A percentile compares a stretch with the other conserved stretches of the same genome.
These are phyloP conservation scores for Ophiostoma sp. DNA, from an alignment of 2,329 filamentous ascomycete species.

Conservation along the genomic window DNA sequence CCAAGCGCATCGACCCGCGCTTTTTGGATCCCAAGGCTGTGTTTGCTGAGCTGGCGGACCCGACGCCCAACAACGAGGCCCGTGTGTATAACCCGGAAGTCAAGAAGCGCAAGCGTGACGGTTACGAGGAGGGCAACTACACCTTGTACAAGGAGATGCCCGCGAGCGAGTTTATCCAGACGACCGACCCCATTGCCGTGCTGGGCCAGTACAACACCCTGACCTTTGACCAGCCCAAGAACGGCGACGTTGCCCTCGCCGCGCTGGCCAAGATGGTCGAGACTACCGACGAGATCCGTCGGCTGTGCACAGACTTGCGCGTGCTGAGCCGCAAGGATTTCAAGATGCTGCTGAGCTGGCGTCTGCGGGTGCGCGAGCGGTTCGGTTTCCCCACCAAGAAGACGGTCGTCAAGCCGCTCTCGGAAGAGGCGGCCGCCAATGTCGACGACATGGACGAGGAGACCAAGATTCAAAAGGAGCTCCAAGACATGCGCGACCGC, in stretches of 20 bases:
- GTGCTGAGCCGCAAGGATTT: conserved; percentile 94
- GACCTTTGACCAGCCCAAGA: conserved; percentile 75
- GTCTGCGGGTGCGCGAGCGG: conserved; percentile 82
- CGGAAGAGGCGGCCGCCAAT: conserved; percentile 76
- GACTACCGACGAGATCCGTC: conserved; percentile 78
- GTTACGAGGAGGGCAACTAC: conserved; percentile 95
- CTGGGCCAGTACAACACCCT: conserved; percentile 83
- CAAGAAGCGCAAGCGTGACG: conserved; percentile 96
- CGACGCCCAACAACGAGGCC: conserved; percentile 90
- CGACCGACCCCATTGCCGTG: conserved; percentile 87
- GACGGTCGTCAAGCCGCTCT: conserved; percentile 45
- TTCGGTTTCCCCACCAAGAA: conserved; percentile 86
- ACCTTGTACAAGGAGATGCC: conserved; percentile 87
- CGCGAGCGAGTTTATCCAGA: conserved; percentile 92
- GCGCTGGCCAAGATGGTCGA: conserved; percentile 83
- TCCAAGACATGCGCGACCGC: conserved; percentile 78
- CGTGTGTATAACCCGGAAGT: conserved; percentile 97
- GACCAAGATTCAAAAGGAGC: conserved; percentile 81
- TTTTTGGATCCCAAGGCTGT: conserved; percentile 88
- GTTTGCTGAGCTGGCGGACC: conserved; percentile 85
- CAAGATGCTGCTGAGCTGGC: conserved; percentile 84
- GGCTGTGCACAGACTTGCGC: conserved; percentile 80
- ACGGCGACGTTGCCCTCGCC: conserved; percentile 81
- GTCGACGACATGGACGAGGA: conserved; percentile 94
- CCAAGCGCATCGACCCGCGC: conserved; percentile 87